Percentiles rank a stretch among this genome's conserved stretches.
Conservation (phyloP, 805 yeast genomes). For the Wickerhamiella kazuoi region DNA sequence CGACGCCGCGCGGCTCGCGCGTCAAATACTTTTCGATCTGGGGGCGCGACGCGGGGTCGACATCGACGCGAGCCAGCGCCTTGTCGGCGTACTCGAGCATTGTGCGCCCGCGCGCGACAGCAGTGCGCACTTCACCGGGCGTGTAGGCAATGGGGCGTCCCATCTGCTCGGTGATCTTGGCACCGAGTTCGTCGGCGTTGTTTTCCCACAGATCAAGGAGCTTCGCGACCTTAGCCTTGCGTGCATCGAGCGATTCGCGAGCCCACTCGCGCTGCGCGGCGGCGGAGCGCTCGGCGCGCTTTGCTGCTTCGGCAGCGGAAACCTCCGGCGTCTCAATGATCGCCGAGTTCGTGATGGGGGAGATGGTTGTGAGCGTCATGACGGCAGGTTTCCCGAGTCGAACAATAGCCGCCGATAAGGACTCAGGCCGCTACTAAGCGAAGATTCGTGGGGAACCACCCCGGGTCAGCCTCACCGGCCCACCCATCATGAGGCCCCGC, state of each 20-base stretch:
- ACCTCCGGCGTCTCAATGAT: slow-evolving; percentile 16
- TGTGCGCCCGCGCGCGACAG: slow-evolving; percentile 16
- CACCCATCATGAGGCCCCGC: too few species aligned
- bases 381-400: too few species aligned
- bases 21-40: slow-evolving; percentile 20
- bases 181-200: slow-evolving; percentile 14
- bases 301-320: slow-evolving; percentile 11
- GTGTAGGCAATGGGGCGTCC: slow-evolving; percentile 21
- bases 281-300: slow-evolving; percentile 12
- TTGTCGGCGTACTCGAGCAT: slow-evolving; percentile 18
- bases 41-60: slow-evolving; percentile 13
- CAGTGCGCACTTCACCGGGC: slow-evolving; percentile 19
- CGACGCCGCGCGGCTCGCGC: slow-evolving; percentile 74
- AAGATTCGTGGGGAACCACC: too few species aligned
- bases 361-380: slow-evolving; percentile 15
- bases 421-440: too few species aligned
- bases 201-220: slow-evolving; percentile 14
- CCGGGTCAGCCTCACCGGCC: too few species aligned
- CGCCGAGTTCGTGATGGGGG: slow-evolving; percentile 17
- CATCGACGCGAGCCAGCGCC: slow-evolving; percentile 18
- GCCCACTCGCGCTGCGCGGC: slow-evolving; percentile 16
- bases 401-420: too few species aligned
- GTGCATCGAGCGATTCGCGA: slow-evolving; percentile 11
- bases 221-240: slow-evolving; percentile 15
- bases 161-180: slow-evolving; percentile 20